Conservation (phyloP, 1,139 yeast genomes). For the Hansenula lynferdii region DNA sequence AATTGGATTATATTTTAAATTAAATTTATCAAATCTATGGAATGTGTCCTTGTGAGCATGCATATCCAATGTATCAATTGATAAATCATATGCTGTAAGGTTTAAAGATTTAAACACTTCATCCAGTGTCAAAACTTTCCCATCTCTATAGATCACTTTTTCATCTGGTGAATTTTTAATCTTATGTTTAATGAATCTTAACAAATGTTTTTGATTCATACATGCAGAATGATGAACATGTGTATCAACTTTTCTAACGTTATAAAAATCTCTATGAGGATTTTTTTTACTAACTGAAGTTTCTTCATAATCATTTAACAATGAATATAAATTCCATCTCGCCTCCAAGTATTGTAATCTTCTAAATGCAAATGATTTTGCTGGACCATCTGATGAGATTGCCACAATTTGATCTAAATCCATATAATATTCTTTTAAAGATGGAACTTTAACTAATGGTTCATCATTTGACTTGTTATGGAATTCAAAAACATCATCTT, state of each 20-base stretch:
- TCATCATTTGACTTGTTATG: constrained; percentile 32
- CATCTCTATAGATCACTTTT: constrained; percentile 91
- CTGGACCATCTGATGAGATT: constrained; percentile 90
- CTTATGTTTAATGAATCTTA: constrained; percentile 92
- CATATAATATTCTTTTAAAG: constrained; percentile 73
- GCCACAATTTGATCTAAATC: constrained; percentile 70
- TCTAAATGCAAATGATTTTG: constrained; percentile 95
- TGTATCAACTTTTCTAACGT: constrained; percentile 97
- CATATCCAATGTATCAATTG: constrained; percentile 97
- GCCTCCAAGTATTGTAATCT: constrained; percentile 93
- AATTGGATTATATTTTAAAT: constrained; percentile 94
- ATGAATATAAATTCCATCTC: constrained; percentile 87
- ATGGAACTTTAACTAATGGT: constrained; percentile 53
- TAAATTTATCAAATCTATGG: constrained; percentile 97
- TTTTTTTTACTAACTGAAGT: constrained; percentile 76
- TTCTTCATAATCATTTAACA: constrained; percentile 91
- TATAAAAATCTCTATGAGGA: constrained; percentile 97
- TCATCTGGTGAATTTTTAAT: constrained; percentile 77
- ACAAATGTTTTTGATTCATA: constrained; percentile 95
- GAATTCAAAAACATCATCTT: constrained; percentile 67
- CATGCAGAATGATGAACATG: constrained; percentile 99
- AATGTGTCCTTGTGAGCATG: constrained; percentile 98
- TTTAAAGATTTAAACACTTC: constrained; percentile 90
- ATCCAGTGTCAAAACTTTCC: constrained; percentile 76
- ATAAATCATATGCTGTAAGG: constrained; percentile 87